phyloP scores from a whole-genome alignment of 345 rosid species.

The Rubroshorea leprosula region DNA sequence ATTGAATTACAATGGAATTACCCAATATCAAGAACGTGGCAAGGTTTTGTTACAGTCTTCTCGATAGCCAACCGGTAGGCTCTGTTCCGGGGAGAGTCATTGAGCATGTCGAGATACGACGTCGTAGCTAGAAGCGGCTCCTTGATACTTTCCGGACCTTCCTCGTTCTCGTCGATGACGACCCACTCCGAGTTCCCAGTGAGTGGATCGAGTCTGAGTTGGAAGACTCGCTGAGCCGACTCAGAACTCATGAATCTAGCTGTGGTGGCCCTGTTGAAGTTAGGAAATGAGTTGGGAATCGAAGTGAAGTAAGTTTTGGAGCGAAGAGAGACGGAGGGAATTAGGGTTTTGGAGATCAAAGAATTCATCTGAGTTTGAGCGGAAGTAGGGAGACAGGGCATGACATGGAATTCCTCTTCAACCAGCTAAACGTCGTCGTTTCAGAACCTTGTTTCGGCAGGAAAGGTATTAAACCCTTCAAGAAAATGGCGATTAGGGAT shows the following conservation, averaged over 20 bases:
- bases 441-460: too few species aligned
- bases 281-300: too few species aligned
- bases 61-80: slow-evolving; percentile 56
- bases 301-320: too few species aligned
- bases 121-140: slow-evolving; percentile 46
- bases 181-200: slow-evolving; percentile 68
- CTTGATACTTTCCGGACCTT: slow-evolving; percentile 21
- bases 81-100: slow-evolving; percentile 50
- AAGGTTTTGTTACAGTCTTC: slow-evolving; percentile 52
- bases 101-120: slow-evolving; percentile 72
- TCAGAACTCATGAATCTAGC: slow-evolving; percentile 39
- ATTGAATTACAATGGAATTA: too few species aligned
- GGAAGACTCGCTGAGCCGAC: slow-evolving; percentile 42
- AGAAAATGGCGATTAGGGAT: background rate
- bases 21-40: too few species aligned
- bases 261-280: slow-evolving; percentile 2
- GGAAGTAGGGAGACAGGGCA: too few species aligned
- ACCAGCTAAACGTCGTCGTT: too few species aligned
- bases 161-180: slow-evolving; percentile 45
- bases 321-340: too few species aligned
- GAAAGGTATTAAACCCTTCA: background rate
- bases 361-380: slow-evolving; percentile 21
- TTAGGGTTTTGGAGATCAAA: slow-evolving; percentile 27
- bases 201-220: slow-evolving; percentile 53
- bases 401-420: too few species aligned